These are phyloP conservation scores for Zanthoxylum bungeanum DNA, from an alignment of 345 rosid species.

Conservation along the genomic window DNA sequence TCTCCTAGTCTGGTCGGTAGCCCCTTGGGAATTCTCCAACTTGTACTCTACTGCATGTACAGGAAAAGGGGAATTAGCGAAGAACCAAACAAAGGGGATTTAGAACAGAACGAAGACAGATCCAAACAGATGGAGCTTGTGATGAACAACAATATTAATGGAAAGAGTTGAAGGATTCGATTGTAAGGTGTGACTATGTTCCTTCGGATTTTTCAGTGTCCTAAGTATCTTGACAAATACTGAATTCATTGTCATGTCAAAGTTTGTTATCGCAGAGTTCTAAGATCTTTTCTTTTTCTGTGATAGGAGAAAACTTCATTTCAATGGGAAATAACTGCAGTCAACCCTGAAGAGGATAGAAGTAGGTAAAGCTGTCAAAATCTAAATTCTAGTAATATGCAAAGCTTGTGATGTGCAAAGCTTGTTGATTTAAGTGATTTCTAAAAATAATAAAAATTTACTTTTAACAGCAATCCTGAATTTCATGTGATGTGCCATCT, in stretches of 20 bases:
- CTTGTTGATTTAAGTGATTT: background rate
- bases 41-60: constrained; percentile 58
- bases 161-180: constrained; percentile 25
- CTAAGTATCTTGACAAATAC: background rate
- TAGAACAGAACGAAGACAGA: constrained; percentile 40
- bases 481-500: constrained; percentile 4
- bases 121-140: constrained; percentile 34
- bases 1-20: constrained; percentile 65
- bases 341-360: background rate
- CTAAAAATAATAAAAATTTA: constrained; percentile 4
- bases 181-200: background rate
- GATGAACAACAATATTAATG: constrained; percentile 11
- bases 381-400: background rate
- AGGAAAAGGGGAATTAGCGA: constrained; percentile 43
- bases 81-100: constrained; percentile 46
- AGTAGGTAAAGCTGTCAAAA: background rate
- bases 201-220: background rate
- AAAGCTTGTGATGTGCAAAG: background rate
- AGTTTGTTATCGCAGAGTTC: background rate
- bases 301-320: constrained; percentile 11
- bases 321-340: background rate
- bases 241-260: background rate
- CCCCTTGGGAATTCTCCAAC: constrained; percentile 73
- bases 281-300: constrained; percentile 2
- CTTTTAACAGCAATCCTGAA: background rate